Evolutionary conservation across 495 filamentous ascomycete genomes (phyloP), one percentile per base, ranked within the genome.

Genomic region (Lophiostoma macrostomum): DNA sequence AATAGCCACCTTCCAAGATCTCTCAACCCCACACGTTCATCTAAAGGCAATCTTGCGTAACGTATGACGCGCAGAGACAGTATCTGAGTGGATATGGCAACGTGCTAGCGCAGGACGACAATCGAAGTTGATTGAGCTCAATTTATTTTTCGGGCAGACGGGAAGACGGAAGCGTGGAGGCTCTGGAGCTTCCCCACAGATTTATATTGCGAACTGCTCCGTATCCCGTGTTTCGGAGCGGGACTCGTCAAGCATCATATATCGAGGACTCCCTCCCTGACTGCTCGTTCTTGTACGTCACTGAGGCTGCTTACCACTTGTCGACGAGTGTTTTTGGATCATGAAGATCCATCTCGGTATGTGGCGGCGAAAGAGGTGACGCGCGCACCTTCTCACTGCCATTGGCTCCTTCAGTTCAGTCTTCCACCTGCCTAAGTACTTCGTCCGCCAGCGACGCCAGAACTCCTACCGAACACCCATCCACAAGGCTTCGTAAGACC

Each of bases 171-270:
- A 29, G 19, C 2, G 13, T 4, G n/a, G n/a, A n/a, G n/a, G n/a
- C n/a, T n/a, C 39, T 30, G 16, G 32, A 13, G 19, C 6, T 50
- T 50, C 45, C 37, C 53, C 53, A 40, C 39, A 58, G 32, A 58
- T 47, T 52, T 22, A 7, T 7, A 7, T 32, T 7, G 12, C 3
- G n/a, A 28, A n/a, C 31, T 19, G 41, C 40, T 52, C 48, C 55
- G 38, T 13, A 47, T 24, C 27, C 2, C 4, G 4, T 29, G 27
- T 3, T 57, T 25, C 19, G 44, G 45, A 57, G 44, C 35, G 19
- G 37, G 29, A 5, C 34, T 16, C 18, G 7, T 36, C n/a, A 46
- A 18, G 35, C 36, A 30, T 34, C 53, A 44, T 57, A 57, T 57
- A 57, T 35, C 20, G 30, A 27, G n/a, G 36, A 27, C 44, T 12